phyloP scores from a whole-genome alignment of 2,329 filamentous ascomycete species.

The Penicillium vulpinum region DNA sequence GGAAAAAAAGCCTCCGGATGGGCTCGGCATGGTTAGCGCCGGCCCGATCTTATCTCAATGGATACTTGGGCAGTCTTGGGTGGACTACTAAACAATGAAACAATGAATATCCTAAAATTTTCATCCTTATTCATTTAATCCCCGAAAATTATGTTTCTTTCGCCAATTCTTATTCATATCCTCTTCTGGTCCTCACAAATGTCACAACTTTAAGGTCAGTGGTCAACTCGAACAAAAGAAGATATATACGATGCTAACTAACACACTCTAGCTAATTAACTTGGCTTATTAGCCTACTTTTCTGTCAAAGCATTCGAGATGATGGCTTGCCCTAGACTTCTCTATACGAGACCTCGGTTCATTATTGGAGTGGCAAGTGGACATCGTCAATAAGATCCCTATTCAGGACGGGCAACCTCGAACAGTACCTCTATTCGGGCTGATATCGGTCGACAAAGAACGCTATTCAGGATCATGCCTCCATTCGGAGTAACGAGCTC shows the following conservation, averaged over 20 bases:
- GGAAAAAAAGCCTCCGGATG: slow-evolving; percentile 39
- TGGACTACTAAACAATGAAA: not conserved
- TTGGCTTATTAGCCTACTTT: not conserved
- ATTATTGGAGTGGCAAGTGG: not conserved
- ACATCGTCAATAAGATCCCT: not conserved
- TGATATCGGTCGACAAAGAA: slow-evolving; percentile 3
- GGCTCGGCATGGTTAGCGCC: slow-evolving; percentile 32
- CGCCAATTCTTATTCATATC: slow-evolving; percentile 3
- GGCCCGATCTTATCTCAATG: slow-evolving; percentile 26
- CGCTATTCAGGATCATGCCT: not conserved
- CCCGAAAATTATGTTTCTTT: not conserved
- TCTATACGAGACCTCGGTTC: not conserved
- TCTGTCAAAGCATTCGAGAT: not conserved
- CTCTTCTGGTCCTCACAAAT: not conserved
- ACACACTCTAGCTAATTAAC: not conserved
- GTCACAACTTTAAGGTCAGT: not conserved
- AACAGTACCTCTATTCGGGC: not conserved
- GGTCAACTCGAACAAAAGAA: not conserved
- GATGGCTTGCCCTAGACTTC: not conserved
- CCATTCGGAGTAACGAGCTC: slow-evolving; percentile 2
- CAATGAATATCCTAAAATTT: slow-evolving; percentile 9
- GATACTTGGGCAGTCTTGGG: not conserved
- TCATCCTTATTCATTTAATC: not conserved
- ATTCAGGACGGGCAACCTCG: not conserved
- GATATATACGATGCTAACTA: not conserved